phyloP scores from a whole-genome alignment of 345 rosid species.

The Luvunga scandens region DNA sequence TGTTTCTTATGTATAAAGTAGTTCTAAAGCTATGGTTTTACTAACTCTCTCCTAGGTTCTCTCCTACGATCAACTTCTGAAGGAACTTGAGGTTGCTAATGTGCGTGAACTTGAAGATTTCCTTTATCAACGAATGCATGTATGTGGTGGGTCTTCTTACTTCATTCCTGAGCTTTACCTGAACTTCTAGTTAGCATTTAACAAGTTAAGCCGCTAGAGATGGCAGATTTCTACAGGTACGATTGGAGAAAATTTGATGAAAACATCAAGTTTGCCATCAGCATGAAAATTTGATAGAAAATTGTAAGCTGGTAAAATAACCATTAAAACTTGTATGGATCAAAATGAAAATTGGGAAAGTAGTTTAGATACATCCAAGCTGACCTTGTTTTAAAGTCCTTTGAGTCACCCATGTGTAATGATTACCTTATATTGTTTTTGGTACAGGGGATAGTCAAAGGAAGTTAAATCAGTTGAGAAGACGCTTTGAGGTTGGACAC shows the following conservation, averaged over 20 bases:
- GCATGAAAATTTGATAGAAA: neutral
- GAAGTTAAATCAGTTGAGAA: constrained; percentile 41
- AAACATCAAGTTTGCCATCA: neutral
- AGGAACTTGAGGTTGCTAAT: constrained; percentile 40
- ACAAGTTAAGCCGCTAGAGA: neutral
- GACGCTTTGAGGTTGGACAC: constrained; percentile 40
- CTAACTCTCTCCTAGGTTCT: constrained; percentile 29
- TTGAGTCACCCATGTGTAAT: neutral
- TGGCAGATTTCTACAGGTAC: too few species aligned
- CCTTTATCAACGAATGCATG: constrained; percentile 49
- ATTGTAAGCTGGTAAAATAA: neutral
- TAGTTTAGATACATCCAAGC: neutral
- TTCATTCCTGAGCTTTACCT: neutral
- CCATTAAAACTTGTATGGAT: neutral
- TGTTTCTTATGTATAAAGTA: neutral
- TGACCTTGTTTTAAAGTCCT: neutral
- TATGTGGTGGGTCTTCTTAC: constrained; percentile 31
- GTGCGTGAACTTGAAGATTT: constrained; percentile 51
- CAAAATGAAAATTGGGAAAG: neutral
- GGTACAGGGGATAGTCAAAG: constrained; percentile 40
- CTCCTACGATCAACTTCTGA: constrained; percentile 38
- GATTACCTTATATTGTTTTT: neutral
- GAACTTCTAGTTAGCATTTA: neutral
- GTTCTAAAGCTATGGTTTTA: neutral
- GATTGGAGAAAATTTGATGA: too few species aligned